phyloP scores from a whole-genome alignment of 306 rosid genomes.

The Macrotyloma uniflorum region DNA sequence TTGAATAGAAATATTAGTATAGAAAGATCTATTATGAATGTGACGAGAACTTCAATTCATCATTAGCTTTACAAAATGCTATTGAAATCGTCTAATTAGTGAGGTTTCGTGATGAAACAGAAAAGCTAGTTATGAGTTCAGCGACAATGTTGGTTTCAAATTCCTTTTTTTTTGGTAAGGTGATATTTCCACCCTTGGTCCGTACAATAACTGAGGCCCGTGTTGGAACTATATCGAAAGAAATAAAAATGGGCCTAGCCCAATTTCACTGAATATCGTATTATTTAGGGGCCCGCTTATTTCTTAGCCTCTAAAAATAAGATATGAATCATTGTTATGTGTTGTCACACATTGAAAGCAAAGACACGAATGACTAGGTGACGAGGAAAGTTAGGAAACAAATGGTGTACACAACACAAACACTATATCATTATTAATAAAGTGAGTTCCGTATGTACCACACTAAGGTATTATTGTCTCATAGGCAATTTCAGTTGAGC shows the following conservation, averaged over 20 bases:
- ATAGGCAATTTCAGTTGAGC: not conserved
- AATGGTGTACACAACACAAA: constrained; percentile 1
- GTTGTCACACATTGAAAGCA: not conserved
- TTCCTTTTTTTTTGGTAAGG: not conserved
- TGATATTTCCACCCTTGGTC: not conserved
- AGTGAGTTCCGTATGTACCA: not conserved
- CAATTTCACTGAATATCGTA: not conserved
- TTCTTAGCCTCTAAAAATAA: not conserved
- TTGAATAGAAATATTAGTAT: no score
- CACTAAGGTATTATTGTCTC: not conserved
- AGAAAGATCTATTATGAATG: no score
- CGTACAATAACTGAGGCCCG: not conserved
- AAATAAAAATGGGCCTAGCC: not conserved
- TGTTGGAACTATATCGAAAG: not conserved
- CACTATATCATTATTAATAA: not conserved
- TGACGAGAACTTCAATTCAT: no score
- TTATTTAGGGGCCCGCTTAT: not conserved
- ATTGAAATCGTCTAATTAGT: no score
- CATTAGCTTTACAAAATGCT: no score
- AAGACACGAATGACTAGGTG: constrained; percentile 3
- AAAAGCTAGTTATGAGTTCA: no score
- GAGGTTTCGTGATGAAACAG: no score
- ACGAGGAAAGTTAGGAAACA: constrained; percentile 2
- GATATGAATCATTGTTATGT: not conserved
- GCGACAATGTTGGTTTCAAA: no score